Percentiles rank a stretch among this genome's conserved stretches.
phyloP scores from a whole-genome alignment of 2,329 filamentous ascomycete genomes.

The Penicillium sclerotiorum region DNA sequence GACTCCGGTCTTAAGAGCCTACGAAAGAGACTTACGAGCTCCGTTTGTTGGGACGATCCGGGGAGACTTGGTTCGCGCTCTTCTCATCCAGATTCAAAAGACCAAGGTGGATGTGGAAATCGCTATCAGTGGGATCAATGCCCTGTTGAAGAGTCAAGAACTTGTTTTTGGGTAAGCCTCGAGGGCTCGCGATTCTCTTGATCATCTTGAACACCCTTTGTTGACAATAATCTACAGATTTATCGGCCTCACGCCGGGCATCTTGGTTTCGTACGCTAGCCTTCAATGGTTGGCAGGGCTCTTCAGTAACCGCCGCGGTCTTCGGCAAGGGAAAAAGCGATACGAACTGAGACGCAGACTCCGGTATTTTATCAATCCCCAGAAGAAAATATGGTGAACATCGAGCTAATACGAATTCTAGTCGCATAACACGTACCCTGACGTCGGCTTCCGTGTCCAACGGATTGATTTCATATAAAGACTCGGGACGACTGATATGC shows the following conservation, averaged over 20 bases:
- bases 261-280: constrained; percentile 80
- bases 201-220: constrained; percentile 14
- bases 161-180: constrained; percentile 73
- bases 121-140: constrained; percentile 93
- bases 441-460: constrained; percentile 68
- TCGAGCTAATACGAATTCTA: constrained; percentile 30
- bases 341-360: constrained; percentile 75
- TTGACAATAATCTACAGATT: too few relatives aligned
- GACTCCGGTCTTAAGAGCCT: constrained; percentile 86
- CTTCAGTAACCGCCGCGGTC: constrained; percentile 71
- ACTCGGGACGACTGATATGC: constrained; percentile 86
- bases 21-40: constrained; percentile 81
- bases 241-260: constrained; percentile 86
- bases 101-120: constrained; percentile 98
- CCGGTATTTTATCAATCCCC: constrained; percentile 49
- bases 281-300: constrained; percentile 70
- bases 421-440: constrained; percentile 81
- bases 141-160: constrained; percentile 92
- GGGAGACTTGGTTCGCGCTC: constrained; percentile 84
- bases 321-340: constrained; percentile 65
- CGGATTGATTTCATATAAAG: constrained; percentile 82
- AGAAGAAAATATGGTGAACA: neutral
- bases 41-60: constrained; percentile 81
- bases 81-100: constrained; percentile 97
- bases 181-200: neutral